These are phyloP conservation scores for Tylopilus plumbeoviolaceoides DNA, from an alignment of 768 basidiomycete species.

Conservation along the genomic window DNA sequence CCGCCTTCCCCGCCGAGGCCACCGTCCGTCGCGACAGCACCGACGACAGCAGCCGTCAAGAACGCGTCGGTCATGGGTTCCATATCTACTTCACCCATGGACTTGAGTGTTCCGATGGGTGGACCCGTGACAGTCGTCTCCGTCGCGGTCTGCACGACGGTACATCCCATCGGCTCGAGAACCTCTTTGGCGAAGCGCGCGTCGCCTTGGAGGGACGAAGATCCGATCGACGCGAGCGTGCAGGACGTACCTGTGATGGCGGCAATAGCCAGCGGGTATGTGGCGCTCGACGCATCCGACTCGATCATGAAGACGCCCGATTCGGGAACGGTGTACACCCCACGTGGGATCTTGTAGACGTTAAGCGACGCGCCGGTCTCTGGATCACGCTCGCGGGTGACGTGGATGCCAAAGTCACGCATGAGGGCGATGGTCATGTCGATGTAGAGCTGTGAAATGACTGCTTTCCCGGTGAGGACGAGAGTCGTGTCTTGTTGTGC, in stretches of 20 bases:
- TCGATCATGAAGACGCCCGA: constrained; percentile 77
- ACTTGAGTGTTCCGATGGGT: constrained; percentile 75
- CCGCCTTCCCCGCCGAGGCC: constrained; percentile 37
- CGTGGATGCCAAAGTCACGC: constrained; percentile 83
- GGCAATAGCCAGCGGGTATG: constrained; percentile 95
- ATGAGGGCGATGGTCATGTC: constrained; percentile 99
- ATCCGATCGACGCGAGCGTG: constrained; percentile 90
- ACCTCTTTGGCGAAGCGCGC: constrained; percentile 93
- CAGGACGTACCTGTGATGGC: constrained; percentile 97
- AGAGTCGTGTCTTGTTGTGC: constrained; percentile 78
- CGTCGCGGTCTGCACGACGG: constrained; percentile 79
- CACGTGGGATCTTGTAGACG: constrained; percentile 84
- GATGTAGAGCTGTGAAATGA: constrained; percentile 98
- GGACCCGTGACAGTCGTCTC: constrained; percentile 94
- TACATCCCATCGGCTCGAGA: constrained; percentile 92
- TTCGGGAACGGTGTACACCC: constrained; percentile 70
- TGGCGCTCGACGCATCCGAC: constrained; percentile 91
- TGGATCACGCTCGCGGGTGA: constrained; percentile 59
- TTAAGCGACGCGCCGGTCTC: constrained; percentile 62
- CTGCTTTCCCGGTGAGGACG: constrained; percentile 88
- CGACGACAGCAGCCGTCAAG: constrained; percentile 85
- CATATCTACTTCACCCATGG: constrained; percentile 75
- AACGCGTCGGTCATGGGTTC: constrained; percentile 99
- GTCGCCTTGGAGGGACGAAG: constrained; percentile 94
- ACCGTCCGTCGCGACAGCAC: constrained; percentile 71